These are phyloP conservation scores for Ascochyta pisi DNA, from an alignment of 2,329 filamentous ascomycete species.

Conservation along the genomic window DNA sequence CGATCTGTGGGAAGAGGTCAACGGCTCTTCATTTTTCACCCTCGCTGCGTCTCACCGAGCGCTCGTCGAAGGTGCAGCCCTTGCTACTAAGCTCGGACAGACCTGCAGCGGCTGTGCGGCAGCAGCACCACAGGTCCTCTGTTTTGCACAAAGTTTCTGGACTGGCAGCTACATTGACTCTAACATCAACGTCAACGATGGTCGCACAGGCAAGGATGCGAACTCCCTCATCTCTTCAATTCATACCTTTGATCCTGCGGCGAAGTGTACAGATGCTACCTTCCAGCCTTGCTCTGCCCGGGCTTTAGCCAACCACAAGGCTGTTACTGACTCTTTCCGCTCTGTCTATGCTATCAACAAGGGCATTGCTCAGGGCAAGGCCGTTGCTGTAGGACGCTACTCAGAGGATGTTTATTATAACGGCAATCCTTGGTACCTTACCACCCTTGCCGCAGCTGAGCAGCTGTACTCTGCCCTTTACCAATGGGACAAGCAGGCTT, in stretches of 20 bases:
- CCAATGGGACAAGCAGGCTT: conserved; percentile 70
- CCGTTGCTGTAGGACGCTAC: conserved; percentile 57
- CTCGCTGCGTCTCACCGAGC: conserved; percentile 72
- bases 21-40: conserved; percentile 81
- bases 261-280: conserved; percentile 70
- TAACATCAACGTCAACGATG: conserved; percentile 67
- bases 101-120: conserved; percentile 66
- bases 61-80: conserved; percentile 66
- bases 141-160: conserved; percentile 80
- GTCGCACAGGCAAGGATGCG: conserved; percentile 72
- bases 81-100: conserved; percentile 69
- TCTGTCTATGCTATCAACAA: conserved; percentile 72
- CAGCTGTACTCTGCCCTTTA: conserved; percentile 79
- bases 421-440: conserved; percentile 82
- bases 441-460: conserved; percentile 78
- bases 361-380: conserved; percentile 65
- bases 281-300: conserved; percentile 76
- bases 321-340: conserved; percentile 77
- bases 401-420: conserved; percentile 72
- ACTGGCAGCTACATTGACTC: conserved; percentile 68
- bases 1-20: conserved; percentile 85
- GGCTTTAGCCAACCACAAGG: conserved; percentile 75
- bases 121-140: conserved; percentile 73
- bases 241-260: conserved; percentile 70
- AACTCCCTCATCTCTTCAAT: conserved; percentile 68